A percentile compares a stretch with the other conserved stretches of the same genome.
Conservation (phyloP, 768 basidiomycete genomes). For the Lactifluus rugatus region DNA sequence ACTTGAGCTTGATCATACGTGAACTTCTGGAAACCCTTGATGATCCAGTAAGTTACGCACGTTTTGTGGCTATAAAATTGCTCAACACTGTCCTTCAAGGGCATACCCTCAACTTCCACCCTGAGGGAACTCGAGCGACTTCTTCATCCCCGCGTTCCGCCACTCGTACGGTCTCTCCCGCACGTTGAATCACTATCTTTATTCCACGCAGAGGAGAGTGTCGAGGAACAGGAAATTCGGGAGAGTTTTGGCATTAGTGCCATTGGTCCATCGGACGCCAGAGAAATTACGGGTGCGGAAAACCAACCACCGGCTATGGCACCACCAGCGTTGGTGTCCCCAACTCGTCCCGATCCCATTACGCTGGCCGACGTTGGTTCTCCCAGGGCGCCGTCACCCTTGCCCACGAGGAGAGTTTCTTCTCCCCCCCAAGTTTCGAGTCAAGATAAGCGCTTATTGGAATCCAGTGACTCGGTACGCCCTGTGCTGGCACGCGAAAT, state of each 20-base stretch:
- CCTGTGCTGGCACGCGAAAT: background rate
- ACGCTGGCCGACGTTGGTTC: background rate
- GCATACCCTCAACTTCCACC: background rate
- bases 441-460: background rate
- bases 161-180: conserved; percentile 59
- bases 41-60: conserved; percentile 25
- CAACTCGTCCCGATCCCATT: background rate
- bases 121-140: conserved; percentile 41
- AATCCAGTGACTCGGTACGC: background rate
- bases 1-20: conserved; percentile 45
- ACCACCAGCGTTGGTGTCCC: background rate
- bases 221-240: conserved; percentile 47
- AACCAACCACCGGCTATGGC: background rate
- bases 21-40: conserved; percentile 12
- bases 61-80: conserved; percentile 25
- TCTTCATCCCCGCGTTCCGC: conserved; percentile 73
- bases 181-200: conserved; percentile 52
- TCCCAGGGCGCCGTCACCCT: background rate
- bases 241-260: conserved; percentile 31
- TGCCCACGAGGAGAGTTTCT: background rate
- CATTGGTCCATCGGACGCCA: background rate
- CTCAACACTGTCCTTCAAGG: background rate
- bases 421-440: background rate
- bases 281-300: background rate
- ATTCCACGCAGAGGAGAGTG: conserved; percentile 51